These are phyloP conservation scores for Boletus reticuloceps DNA, from an alignment of 768 basidiomycete genomes.

Conservation along the genomic window DNA sequence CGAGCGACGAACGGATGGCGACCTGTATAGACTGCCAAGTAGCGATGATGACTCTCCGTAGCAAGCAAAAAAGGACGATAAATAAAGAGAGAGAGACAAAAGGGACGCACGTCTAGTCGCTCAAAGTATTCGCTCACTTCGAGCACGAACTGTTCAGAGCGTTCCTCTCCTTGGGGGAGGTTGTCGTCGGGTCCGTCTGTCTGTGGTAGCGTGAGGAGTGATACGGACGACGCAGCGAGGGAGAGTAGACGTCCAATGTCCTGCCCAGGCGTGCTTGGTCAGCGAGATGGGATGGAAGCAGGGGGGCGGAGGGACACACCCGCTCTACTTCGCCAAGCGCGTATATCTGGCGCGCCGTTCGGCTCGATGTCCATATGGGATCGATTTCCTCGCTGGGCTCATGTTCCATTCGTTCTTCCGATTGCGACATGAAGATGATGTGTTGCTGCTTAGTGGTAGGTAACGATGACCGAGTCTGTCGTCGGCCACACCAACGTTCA, in stretches of 20 bases:
- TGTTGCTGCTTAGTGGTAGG: too few relatives aligned
- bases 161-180: constrained; percentile 77
- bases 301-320: constrained; percentile 34
- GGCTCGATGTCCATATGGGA: constrained; percentile 78
- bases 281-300: background rate
- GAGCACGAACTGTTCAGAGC: constrained; percentile 81
- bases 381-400: constrained; percentile 49
- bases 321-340: constrained; percentile 80
- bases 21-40: constrained; percentile 64
- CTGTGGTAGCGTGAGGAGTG: constrained; percentile 78
- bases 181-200: constrained; percentile 66
- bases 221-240: constrained; percentile 74
- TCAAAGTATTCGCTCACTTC: constrained; percentile 87
- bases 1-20: constrained; percentile 72
- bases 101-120: constrained; percentile 63
- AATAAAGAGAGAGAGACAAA: background rate
- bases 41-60: background rate
- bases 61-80: too few relatives aligned
- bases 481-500: too few relatives aligned
- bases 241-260: constrained; percentile 76
- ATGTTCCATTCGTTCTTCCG: constrained; percentile 12
- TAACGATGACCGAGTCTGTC: too few relatives aligned
- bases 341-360: constrained; percentile 79
- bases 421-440: constrained; percentile 19
- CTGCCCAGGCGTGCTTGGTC: constrained; percentile 33